A percentile compares a stretch with the other conserved stretches of the same genome.
These are phyloP conservation scores for Immersiella caudata DNA, from an alignment of 495 filamentous ascomycete genomes.

Conservation along the genomic window DNA sequence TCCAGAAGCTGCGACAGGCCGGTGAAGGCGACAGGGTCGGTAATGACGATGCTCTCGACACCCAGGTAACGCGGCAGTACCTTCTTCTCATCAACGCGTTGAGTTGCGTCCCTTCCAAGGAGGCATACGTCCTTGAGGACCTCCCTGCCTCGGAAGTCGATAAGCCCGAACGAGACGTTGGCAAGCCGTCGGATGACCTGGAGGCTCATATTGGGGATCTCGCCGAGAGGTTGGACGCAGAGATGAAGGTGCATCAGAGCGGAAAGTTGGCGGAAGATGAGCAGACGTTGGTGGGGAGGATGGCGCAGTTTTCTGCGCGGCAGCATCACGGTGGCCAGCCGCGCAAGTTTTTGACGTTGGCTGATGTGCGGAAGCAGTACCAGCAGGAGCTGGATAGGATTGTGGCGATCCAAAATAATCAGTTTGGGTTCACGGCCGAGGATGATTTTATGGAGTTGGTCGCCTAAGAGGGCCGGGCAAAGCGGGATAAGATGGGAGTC, in stretches of 20 bases:
- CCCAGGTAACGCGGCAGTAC: conserved; percentile 68
- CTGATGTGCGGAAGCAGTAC: conserved; percentile 82
- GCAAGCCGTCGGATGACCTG: conserved; percentile 22
- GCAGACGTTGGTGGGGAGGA: conserved; percentile 28
- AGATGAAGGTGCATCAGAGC: conserved; percentile 20
- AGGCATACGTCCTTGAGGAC: conserved; percentile 69
- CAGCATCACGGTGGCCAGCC: conserved; percentile 4
- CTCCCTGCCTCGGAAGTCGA: conserved; percentile 30
- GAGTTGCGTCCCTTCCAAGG: conserved; percentile 75
- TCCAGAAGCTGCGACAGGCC: conserved; percentile 51
- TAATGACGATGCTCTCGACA: conserved; percentile 55
- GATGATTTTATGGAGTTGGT: conserved; percentile 54
- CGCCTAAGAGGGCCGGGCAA: conserved; percentile 16
- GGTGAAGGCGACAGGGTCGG: conserved; percentile 51
- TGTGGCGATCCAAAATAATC: conserved; percentile 60
- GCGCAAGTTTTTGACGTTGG: conserved; percentile 74
- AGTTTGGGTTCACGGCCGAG: conserved; percentile 56
- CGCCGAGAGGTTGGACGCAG: conserved; percentile 25
- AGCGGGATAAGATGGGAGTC: background rate
- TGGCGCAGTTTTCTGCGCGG: conserved; percentile 25
- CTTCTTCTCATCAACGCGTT: conserved; percentile 86
- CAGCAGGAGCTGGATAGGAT: conserved; percentile 83
- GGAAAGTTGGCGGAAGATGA: conserved; percentile 32
- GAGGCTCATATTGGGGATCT: conserved; percentile 35
- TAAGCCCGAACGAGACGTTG: conserved; percentile 24